Conservation (phyloP, 352 stramenopile species). For the Pythium dissotocum region DNA sequence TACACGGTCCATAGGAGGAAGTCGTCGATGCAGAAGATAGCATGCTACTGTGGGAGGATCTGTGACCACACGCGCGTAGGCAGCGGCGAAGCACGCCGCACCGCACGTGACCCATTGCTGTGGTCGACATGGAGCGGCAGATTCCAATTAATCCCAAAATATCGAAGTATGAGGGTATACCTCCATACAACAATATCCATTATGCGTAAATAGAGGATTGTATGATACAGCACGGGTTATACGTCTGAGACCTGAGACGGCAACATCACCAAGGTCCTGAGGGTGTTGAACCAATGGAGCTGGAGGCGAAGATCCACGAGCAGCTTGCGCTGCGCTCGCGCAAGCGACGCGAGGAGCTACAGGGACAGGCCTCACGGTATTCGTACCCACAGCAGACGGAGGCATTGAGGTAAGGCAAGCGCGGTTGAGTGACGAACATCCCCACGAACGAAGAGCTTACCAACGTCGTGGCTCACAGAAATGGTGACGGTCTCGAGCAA, state of each 20-base stretch:
- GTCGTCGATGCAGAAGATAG: not conserved
- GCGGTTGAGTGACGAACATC: not conserved
- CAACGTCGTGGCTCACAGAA: not conserved
- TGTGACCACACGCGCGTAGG: not conserved
- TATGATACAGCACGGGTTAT: not conserved
- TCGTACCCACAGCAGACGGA: not conserved
- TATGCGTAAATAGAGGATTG: not conserved
- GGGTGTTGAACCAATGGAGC: conserved; percentile 16
- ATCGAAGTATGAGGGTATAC: not conserved
- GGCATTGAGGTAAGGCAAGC: not conserved
- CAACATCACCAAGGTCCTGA: no score
- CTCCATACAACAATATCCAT: not conserved
- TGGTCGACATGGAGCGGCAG: not conserved
- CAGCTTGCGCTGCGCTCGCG: conserved; percentile 19
- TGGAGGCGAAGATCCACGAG: conserved; percentile 24
- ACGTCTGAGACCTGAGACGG: not conserved
- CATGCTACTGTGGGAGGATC: not conserved
- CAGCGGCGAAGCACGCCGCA: not conserved
- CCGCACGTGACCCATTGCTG: not conserved
- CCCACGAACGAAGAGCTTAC: not conserved
- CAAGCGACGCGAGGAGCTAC: conserved; percentile 11
- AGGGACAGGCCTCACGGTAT: not conserved
- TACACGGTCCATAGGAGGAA: not conserved
- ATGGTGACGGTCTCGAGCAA: conserved; percentile 4
- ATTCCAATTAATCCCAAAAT: not conserved